phyloP scores from a whole-genome alignment of 2,329 filamentous ascomycete species.

The Aureobasidium sp. region DNA sequence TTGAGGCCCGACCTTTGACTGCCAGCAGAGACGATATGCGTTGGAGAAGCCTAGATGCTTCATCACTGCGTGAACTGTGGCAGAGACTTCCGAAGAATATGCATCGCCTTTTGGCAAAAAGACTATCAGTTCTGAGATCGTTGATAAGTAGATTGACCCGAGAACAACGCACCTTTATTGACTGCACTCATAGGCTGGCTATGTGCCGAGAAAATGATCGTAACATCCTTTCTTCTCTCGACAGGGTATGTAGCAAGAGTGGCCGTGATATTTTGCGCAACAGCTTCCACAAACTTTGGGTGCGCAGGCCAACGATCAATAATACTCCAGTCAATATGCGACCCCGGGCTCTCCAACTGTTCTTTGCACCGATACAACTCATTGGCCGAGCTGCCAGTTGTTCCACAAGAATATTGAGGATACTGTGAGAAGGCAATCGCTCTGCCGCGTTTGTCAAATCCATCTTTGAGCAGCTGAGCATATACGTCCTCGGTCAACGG shows the following conservation, averaged over 20 bases:
- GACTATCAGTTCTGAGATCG: background rate
- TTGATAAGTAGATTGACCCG: slow-evolving; percentile 47
- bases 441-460: slow-evolving; percentile 81
- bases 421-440: slow-evolving; percentile 98
- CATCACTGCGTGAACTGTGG: background rate
- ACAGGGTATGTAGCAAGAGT: slow-evolving; percentile 77
- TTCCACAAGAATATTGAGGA: slow-evolving; percentile 96
- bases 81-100: background rate
- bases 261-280: slow-evolving; percentile 84
- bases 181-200: slow-evolving; percentile 96
- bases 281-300: slow-evolving; percentile 79
- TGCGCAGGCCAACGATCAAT: slow-evolving; percentile 98
- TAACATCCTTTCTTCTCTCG: slow-evolving; percentile 69
- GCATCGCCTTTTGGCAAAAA: background rate
- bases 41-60: slow-evolving; percentile 56
- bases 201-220: slow-evolving; percentile 90
- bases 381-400: slow-evolving; percentile 90
- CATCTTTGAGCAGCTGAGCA: slow-evolving; percentile 69
- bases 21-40: slow-evolving; percentile 94
- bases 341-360: slow-evolving; percentile 67
- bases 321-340: slow-evolving; percentile 79
- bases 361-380: slow-evolving; percentile 97
- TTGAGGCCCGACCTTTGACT: slow-evolving; percentile 91
- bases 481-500: slow-evolving; percentile 96
- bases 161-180: slow-evolving; percentile 52